Evolutionary conservation across 164 flowering plant genomes (phyloP).

Genomic region (Akebia trifoliata): DNA sequence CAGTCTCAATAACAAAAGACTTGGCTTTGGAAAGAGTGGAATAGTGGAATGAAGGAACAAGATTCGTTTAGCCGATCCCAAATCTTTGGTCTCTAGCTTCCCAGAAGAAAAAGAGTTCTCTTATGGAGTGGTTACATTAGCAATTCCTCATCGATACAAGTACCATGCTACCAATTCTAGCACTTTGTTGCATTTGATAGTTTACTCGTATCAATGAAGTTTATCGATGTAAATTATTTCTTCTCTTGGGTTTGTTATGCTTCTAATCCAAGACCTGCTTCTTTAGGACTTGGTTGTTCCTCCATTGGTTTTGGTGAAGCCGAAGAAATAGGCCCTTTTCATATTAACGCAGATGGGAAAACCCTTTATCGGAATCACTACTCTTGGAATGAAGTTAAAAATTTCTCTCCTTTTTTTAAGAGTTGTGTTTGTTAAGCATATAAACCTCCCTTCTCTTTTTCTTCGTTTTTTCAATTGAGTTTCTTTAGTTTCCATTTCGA

Average conservation of each 20-base stretch:
- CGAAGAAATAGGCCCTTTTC: constrained; percentile 81
- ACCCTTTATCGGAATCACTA: constrained; percentile 58
- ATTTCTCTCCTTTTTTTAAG: background rate
- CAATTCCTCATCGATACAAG: too few relatives aligned
- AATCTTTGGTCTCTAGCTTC: too few relatives aligned
- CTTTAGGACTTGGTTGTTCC: constrained; percentile 82
- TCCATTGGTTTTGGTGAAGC: constrained; percentile 75
- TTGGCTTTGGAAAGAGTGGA: too few relatives aligned
- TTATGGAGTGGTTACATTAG: background rate
- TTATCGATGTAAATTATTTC: background rate
- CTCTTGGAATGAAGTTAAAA: constrained; percentile 74
- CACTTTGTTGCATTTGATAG: too few relatives aligned
- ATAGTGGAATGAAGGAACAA: too few relatives aligned
- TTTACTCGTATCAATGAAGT: background rate
- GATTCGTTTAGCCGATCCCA: too few relatives aligned
- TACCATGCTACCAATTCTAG: too few relatives aligned
- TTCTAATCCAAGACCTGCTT: constrained; percentile 9
- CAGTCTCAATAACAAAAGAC: too few relatives aligned
- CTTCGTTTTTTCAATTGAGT: background rate
- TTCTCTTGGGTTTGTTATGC: background rate
- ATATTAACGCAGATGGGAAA: constrained; percentile 61
- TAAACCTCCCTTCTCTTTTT: background rate
- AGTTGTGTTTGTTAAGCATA: background rate
- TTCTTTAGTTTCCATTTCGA: background rate
- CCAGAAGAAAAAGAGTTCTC: too few relatives aligned